Conservation (phyloP, 192 early-diverging fungal genomes). For the Coemansia interrupta region DNA sequence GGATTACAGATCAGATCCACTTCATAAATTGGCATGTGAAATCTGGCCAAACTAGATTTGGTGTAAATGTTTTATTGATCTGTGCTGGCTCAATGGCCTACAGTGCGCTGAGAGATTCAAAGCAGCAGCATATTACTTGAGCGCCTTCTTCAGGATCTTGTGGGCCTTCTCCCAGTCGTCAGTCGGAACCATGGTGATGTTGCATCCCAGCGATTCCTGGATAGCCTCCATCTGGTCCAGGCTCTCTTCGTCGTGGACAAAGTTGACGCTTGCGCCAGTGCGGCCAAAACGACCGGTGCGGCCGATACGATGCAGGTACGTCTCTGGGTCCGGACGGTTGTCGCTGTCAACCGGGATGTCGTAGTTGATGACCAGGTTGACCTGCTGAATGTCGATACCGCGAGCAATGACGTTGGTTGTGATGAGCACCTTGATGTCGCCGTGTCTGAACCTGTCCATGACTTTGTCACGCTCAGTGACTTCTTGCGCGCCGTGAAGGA, state of each 20-base stretch:
- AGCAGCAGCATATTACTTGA: conserved; percentile 32
- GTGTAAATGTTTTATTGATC: too few relatives aligned
- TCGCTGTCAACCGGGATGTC: conserved; percentile 79
- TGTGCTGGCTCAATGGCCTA: too few relatives aligned
- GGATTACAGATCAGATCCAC: too few relatives aligned
- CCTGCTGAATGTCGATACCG: conserved; percentile 95
- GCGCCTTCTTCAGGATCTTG: conserved; percentile 78
- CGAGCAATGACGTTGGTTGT: conserved; percentile 96
- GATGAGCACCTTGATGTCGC: conserved; percentile 88
- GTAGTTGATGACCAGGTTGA: conserved; percentile 94
- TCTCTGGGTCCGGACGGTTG: conserved; percentile 77
- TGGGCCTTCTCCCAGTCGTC: conserved; percentile 81
- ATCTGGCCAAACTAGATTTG: too few relatives aligned
- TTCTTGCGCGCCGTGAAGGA: conserved; percentile 80
- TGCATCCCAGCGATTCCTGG: conserved; percentile 71
- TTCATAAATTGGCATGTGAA: too few relatives aligned
- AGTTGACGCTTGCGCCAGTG: conserved; percentile 90
- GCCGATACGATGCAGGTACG: conserved; percentile 96
- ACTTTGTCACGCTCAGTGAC: conserved; percentile 77
- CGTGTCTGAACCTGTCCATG: conserved; percentile 90
- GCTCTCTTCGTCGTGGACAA: conserved; percentile 77
- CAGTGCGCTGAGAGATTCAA: too few relatives aligned
- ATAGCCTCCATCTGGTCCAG: conserved; percentile 80
- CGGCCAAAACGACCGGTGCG: conserved; percentile 97
- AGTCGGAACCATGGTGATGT: conserved; percentile 77